Evolutionary conservation across 208 protist genomes (phyloP).

Genomic region (Herpetomonas muscarum): DNA sequence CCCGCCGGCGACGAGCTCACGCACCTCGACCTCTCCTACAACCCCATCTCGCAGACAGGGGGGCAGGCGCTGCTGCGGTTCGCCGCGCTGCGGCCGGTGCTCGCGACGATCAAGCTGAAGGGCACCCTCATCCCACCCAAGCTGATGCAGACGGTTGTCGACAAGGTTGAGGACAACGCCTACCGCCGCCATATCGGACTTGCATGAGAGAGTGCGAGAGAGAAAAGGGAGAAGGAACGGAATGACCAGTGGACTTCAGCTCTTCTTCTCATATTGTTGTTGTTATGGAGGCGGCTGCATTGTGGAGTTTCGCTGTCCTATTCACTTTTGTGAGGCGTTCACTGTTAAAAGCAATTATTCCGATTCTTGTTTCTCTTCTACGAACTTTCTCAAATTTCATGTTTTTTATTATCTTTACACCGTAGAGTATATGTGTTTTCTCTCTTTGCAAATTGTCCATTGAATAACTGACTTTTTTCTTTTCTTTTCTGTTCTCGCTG

Average conservation of each 20-base stretch:
- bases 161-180: slow-evolving; percentile 19
- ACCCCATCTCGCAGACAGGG: slow-evolving; percentile 28
- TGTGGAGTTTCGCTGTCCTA: not conserved
- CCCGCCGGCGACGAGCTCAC: slow-evolving; percentile 17
- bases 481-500: too few relatives aligned
- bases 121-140: slow-evolving; percentile 27
- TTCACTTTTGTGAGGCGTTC: not conserved
- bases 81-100: not conserved
- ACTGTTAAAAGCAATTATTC: too few relatives aligned
- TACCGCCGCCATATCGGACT: slow-evolving; percentile 11
- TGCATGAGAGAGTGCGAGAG: not conserved
- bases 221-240: not conserved
- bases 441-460: too few relatives aligned
- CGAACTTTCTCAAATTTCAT: not conserved
- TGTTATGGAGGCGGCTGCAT: not conserved
- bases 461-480: too few relatives aligned
- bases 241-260: not conserved
- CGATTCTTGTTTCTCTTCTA: not conserved
- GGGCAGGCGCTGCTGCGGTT: slow-evolving; percentile 18
- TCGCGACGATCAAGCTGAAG: slow-evolving; percentile 19
- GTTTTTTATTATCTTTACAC: too few relatives aligned
- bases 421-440: too few relatives aligned
- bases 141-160: slow-evolving; percentile 14
- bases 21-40: slow-evolving; percentile 43
- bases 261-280: not conserved